Conservation (phyloP, 2,329 filamentous ascomycete species). For the Biscogniauxia marginata region DNA sequence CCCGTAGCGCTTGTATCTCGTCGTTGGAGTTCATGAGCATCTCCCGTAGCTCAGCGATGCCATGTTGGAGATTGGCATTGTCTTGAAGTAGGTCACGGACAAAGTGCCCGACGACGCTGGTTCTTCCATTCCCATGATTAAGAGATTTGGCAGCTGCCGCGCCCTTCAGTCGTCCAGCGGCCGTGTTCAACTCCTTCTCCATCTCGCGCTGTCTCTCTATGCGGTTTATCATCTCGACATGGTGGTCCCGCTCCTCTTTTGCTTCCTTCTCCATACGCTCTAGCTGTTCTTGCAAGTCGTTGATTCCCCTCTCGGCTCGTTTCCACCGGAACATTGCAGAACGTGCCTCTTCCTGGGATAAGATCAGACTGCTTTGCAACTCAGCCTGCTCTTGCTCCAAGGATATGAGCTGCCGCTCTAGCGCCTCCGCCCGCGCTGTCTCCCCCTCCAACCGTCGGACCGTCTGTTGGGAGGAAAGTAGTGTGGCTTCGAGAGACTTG, state of each 20-base stretch:
- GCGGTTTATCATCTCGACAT: slow-evolving; percentile 75
- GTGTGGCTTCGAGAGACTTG: slow-evolving; percentile 70
- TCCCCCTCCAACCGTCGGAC: slow-evolving; percentile 72
- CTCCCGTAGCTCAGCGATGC: slow-evolving; percentile 86
- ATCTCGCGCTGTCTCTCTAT: slow-evolving; percentile 83
- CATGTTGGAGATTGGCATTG: slow-evolving; percentile 89
- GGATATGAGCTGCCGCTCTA: slow-evolving; percentile 76
- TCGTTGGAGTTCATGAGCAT: slow-evolving; percentile 90
- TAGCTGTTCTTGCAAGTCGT: slow-evolving; percentile 79
- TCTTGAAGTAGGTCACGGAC: slow-evolving; percentile 94
- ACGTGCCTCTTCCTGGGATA: slow-evolving; percentile 71
- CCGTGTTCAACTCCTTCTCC: slow-evolving; percentile 77
- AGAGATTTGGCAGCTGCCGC: slow-evolving; percentile 71
- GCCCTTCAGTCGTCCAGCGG: slow-evolving; percentile 77
- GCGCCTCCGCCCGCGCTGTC: slow-evolving; percentile 69
- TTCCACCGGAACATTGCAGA: slow-evolving; percentile 81
- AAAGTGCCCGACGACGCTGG: slow-evolving; percentile 86
- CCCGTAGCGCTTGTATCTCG: slow-evolving; percentile 82
- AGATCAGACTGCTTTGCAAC: slow-evolving; percentile 65
- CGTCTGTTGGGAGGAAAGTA: slow-evolving; percentile 76
- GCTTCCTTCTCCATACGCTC: slow-evolving; percentile 86
- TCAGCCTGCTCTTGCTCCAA: slow-evolving; percentile 80
- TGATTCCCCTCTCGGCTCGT: slow-evolving; percentile 76
- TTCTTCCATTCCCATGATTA: slow-evolving; percentile 56
- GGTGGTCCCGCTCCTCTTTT: slow-evolving; percentile 74